phyloP scores from a whole-genome alignment of 345 rosid species.

The Xanthoceras sorbifolium region DNA sequence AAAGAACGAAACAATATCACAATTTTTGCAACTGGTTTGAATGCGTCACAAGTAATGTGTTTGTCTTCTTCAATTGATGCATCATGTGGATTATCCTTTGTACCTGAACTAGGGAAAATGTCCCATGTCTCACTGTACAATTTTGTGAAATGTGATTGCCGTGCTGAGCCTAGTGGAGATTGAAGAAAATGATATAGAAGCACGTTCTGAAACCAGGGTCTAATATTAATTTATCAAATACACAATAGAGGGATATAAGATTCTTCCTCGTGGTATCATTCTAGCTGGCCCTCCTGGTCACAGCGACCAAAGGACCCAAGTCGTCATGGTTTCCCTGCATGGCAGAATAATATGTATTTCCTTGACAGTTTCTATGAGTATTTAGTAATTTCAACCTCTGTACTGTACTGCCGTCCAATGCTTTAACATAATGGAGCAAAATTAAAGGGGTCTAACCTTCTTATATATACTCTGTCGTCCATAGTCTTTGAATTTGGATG shows the following conservation, averaged over 20 bases:
- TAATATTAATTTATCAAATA: background rate
- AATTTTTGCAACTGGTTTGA: background rate
- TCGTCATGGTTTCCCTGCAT: background rate
- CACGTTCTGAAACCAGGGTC: background rate
- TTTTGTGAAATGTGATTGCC: background rate
- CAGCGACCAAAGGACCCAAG: background rate
- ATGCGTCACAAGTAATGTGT: background rate
- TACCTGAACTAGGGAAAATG: background rate
- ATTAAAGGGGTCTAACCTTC: background rate
- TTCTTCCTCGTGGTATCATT: background rate
- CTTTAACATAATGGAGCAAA: background rate
- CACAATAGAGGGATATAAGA: background rate
- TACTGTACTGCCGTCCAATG: background rate
- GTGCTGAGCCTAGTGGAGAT: background rate
- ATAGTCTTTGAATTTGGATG: background rate
- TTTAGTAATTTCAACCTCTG: background rate
- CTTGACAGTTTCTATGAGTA: background rate
- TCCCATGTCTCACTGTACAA: background rate
- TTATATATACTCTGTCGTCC: background rate
- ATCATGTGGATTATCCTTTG: conserved; percentile 13
- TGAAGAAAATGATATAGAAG: background rate
- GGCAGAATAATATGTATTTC: background rate
- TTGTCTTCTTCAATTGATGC: background rate
- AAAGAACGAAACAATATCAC: background rate
- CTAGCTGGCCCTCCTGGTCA: background rate